Base-by-base conservation (phyloP, 2,329 filamentous ascomycete genomes). In the Trichoderma sp. region DNA sequence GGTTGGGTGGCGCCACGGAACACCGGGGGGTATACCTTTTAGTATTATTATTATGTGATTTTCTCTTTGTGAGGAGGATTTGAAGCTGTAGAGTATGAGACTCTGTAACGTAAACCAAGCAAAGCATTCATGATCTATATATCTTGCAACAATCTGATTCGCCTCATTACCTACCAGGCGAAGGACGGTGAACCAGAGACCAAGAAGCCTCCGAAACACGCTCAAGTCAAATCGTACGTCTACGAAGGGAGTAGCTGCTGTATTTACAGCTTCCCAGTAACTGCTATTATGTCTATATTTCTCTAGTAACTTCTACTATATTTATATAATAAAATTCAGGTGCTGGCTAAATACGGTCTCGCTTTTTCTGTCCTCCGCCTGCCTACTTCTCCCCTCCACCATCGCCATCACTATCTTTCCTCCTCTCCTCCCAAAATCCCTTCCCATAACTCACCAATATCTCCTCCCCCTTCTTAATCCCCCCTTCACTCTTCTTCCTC, bases 371-470 rank as follows among this genome's bases (percentile, higher is more conserved):
- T 12, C 32, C 32, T 34, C 32, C 12, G 12, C 32, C 11, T 34
- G 32, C 32, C 69, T 9, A 53, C 47, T 64, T 34, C 28, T 30
- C 39, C 4, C 74, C 72, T 11, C 43, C 62, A 36, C 17, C 67
- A 13, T 74, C 72, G 26, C 13, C 67, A 12, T 72, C 75, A 15
- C 17, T 53, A 28, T 76, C 74, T 73, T 81, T 79, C 81, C 47
- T 62, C 75, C 80, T 85, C 79, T 79, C 77, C 81, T 84, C 77
- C 88, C 90, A 92, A 74, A 92, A 91, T 0, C 90, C 90, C 78
- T 89, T 91, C 6, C 89, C 90, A 76, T 92, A 91, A 74, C 88
- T 91, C 13, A 92, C 87, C 66, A 91, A 77, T 68, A 92, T 87
- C 82, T 92, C 90, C 73, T 90, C 85, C 2, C 89, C 89, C 79